These are phyloP conservation scores for Alternaria incomplexa DNA, from an alignment of 2,329 filamentous ascomycete species.

Conservation along the genomic window DNA sequence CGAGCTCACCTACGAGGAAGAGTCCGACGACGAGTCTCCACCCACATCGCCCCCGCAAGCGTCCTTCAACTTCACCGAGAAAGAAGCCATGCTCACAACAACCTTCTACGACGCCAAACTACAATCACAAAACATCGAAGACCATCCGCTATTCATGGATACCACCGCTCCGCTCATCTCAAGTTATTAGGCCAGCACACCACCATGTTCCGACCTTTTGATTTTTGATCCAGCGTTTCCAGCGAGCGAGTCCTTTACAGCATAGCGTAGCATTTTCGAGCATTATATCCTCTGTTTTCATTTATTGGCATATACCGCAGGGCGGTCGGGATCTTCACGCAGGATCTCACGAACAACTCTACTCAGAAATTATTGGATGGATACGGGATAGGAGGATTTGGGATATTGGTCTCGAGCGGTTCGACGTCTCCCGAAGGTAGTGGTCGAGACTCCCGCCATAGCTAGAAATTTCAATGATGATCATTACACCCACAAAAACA, in stretches of 20 bases:
- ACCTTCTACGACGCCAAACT: constrained; percentile 52
- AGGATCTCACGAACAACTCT: constrained; percentile 24
- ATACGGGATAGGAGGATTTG: constrained; percentile 6
- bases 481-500: constrained; percentile 21
- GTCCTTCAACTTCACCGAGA: constrained; percentile 54
- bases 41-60: constrained; percentile 55
- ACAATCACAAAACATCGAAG: constrained; percentile 45
- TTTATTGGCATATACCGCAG: constrained; percentile 21
- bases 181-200: constrained; percentile 45
- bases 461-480: constrained; percentile 27
- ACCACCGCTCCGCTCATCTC: constrained; percentile 48
- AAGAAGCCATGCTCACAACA: constrained; percentile 56
- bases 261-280: constrained; percentile 31
- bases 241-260: constrained; percentile 46
- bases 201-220: constrained; percentile 33
- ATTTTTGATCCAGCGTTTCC: constrained; percentile 47
- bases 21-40: constrained; percentile 57
- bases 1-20: constrained; percentile 57
- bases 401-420: constrained; percentile 20
- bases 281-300: constrained; percentile 38
- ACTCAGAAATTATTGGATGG: constrained; percentile 26
- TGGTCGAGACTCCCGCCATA: constrained; percentile 37
- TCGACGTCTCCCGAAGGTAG: constrained; percentile 29
- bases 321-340: constrained; percentile 9
- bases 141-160: constrained; percentile 51